Conservation (phyloP, 345 rosid species). For the Aquilaria malaccensis region DNA sequence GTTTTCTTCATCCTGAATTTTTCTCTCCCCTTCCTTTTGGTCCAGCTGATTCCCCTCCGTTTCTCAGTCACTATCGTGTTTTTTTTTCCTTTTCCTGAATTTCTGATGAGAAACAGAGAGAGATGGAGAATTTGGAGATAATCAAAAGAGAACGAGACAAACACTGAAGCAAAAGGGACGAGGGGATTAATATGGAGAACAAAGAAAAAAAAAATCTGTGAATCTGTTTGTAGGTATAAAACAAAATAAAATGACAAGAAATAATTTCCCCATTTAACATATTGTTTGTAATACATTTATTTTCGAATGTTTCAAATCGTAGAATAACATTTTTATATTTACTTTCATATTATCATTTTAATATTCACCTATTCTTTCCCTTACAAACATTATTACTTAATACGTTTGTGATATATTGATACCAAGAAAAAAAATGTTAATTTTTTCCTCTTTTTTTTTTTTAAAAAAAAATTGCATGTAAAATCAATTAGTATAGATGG, state of each 20-base stretch:
- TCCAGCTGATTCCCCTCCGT: background rate
- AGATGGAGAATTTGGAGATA: background rate
- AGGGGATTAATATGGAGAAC: background rate
- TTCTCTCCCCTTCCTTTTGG: background rate
- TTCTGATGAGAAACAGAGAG: background rate
- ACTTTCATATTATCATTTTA: too few species aligned
- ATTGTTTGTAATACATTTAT: background rate
- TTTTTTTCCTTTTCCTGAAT: slow-evolving; percentile 3
- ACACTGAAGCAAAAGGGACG: slow-evolving; percentile 12
- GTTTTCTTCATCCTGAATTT: background rate
- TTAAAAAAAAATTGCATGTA: too few species aligned
- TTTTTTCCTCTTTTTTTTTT: too few species aligned
- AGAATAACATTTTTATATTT: too few species aligned
- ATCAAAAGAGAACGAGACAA: slow-evolving; percentile 10
- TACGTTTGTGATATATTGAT: too few species aligned
- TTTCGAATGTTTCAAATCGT: too few species aligned
- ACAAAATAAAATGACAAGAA: background rate
- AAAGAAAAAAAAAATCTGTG: background rate
- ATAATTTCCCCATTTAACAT: background rate
- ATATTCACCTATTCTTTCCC: too few species aligned
- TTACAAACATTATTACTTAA: too few species aligned
- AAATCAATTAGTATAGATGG: too few species aligned
- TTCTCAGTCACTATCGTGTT: background rate
- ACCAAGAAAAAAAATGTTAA: too few species aligned
- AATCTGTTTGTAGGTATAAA: background rate